Conservation (phyloP, 2,329 filamentous ascomycete genomes). For the Pseudonectria foliicola region DNA sequence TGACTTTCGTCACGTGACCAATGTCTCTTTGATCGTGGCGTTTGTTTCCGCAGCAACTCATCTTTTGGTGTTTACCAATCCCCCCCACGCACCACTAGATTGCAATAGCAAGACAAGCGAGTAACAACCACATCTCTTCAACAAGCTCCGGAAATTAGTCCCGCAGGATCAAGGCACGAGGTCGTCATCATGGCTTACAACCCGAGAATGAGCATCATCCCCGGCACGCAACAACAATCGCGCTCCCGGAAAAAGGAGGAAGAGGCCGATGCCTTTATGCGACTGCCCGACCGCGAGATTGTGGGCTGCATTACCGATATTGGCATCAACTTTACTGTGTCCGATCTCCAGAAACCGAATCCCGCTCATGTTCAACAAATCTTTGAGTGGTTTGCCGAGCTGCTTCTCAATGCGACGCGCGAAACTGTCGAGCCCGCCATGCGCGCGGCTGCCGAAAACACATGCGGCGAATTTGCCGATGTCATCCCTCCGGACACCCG, state of each 20-base stretch:
- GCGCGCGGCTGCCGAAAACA: conserved; percentile 81
- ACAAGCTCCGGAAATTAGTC: not conserved
- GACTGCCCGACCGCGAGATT: conserved; percentile 67
- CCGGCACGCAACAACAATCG: conserved; percentile 41
- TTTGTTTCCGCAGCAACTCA: conserved; percentile 22
- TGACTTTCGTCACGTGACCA: conserved; percentile 10
- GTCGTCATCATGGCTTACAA: conserved; percentile 48
- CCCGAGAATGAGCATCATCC: conserved; percentile 54
- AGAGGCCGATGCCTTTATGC: conserved; percentile 53
- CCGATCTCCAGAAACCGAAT: conserved; percentile 89
- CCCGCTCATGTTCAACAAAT: conserved; percentile 93
- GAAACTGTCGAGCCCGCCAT: conserved; percentile 93
- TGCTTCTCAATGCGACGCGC: conserved; percentile 87
- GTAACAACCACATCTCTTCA: not conserved
- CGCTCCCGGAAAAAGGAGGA: conserved; percentile 53
- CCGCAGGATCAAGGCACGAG: not conserved
- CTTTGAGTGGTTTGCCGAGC: conserved; percentile 94
- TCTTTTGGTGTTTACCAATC: conserved; percentile 13
- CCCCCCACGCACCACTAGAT: conserved; percentile 5
- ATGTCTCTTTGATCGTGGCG: not conserved
- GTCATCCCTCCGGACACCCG: conserved; percentile 81
- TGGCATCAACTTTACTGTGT: conserved; percentile 77
- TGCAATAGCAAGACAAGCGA: conserved; percentile 6
- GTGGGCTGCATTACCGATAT: conserved; percentile 97
- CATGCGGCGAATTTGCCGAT: conserved; percentile 78